Evolutionary conservation across 768 basidiomycete genomes (phyloP).

Genomic region (Sarcomyxa edulis): DNA sequence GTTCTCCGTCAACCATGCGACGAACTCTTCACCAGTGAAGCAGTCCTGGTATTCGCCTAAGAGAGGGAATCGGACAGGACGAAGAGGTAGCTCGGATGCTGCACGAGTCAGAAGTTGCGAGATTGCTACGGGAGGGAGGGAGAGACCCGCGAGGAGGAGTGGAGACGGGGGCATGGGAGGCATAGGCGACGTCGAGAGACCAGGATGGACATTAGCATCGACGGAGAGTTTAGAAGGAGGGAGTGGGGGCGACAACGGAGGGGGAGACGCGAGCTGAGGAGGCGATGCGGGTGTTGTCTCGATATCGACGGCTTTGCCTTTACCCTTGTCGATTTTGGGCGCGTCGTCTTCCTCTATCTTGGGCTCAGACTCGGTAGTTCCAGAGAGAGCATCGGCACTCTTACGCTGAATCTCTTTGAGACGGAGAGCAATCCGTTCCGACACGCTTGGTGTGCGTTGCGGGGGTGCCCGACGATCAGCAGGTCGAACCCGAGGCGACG

Average conservation of each 20-base stretch:
- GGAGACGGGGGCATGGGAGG: conserved; percentile 42
- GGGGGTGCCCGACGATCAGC: conserved; percentile 48
- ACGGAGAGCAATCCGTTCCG: conserved; percentile 81
- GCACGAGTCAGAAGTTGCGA: conserved; percentile 70
- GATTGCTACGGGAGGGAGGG: conserved; percentile 58
- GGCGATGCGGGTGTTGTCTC: conserved; percentile 24
- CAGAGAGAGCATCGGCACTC: conserved; percentile 31
- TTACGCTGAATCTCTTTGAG: conserved; percentile 75
- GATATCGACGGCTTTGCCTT: conserved; percentile 55
- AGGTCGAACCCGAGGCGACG: conserved; percentile 66
- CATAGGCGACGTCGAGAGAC: conserved; percentile 23
- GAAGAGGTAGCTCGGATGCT: conserved; percentile 63
- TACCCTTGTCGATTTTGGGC: conserved; percentile 79
- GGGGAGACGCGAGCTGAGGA: conserved; percentile 45
- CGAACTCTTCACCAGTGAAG: conserved; percentile 88
- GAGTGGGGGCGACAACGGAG: conserved; percentile 56
- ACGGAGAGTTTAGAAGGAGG: conserved; percentile 36
- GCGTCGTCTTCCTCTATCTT: conserved; percentile 12
- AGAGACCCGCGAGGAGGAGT: conserved; percentile 72
- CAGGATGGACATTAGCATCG: conserved; percentile 20
- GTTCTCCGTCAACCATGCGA: conserved; percentile 74
- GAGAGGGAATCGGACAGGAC: conserved; percentile 70
- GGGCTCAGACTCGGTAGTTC: conserved; percentile 24
- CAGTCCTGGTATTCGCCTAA: conserved; percentile 82
- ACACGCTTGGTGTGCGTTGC: conserved; percentile 70